Evolutionary conservation across 2,329 filamentous ascomycete species (phyloP), one percentile per base, ranked within the genome.

Genomic region (Arthroderma sp.): DNA sequence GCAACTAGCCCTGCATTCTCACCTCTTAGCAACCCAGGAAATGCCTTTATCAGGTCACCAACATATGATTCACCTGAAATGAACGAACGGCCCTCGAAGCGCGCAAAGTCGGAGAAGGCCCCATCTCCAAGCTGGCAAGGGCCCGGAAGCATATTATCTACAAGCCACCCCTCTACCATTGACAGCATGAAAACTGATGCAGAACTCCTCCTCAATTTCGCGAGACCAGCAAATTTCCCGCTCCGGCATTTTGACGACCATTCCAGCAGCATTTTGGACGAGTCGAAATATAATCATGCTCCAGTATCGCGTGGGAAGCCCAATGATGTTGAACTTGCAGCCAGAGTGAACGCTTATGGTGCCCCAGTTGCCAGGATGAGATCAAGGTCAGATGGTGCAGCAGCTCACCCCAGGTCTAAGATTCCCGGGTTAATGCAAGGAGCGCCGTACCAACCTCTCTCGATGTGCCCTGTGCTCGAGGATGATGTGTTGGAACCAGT

Each of bases 61-160:
- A 49, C 58, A 32, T 59, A 61, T 47, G 56, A 57, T 38, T 37
- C 50, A 10, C 62, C 58, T 32, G 53, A 45, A 8, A 36, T 37
- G 28, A 38, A 33, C 5, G 60, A 77, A 53, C 68, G 73, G 39
- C 75, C 76, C 3, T 61, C 73, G 15, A 81, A 81, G 59, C 71
- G 78, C 36, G 69, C 74, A 40, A 72, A 76, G 50, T 80, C 77
- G 37, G 77, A 79, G 53, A 66, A 73, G 52, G 62, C 72, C 42
- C 63, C 66, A 10, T 68, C 69, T 28, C 69, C 65, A 36, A 50
- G 58, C 50, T 56, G 57, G 51, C 54, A 57, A 46, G 54, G 53
- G 46, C 47, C 51, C 43, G 51, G 51, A 36, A 44, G 52, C 47
- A 52, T 53, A 47, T 47, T 59, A 36, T 54, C 57, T 42, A 52